Conservation (phyloP, 2,329 filamentous ascomycete genomes). For the Colletotrichum neosansevieriae region DNA sequence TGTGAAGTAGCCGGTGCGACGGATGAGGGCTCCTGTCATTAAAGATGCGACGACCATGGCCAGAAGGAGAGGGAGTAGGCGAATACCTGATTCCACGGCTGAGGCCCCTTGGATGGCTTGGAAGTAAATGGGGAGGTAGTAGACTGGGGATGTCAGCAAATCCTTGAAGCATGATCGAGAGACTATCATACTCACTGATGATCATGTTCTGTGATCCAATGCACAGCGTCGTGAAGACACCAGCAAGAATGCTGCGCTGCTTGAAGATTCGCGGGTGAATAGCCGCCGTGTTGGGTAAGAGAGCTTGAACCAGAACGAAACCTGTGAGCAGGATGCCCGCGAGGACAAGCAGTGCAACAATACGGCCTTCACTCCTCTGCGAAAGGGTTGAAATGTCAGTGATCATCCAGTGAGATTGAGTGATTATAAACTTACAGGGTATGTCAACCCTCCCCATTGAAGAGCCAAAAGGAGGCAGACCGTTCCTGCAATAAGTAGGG, state of each 20-base stretch:
- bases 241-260: slow-evolving; percentile 58
- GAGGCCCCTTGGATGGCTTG: slow-evolving; percentile 56
- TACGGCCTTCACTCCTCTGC: slow-evolving; percentile 55
- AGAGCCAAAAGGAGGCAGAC: slow-evolving; percentile 60
- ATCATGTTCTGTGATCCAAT: slow-evolving; percentile 63
- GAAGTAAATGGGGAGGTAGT: slow-evolving; percentile 60
- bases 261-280: slow-evolving; percentile 56
- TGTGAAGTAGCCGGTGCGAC: slow-evolving; percentile 57
- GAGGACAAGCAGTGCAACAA: slow-evolving; percentile 60
- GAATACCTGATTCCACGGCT: slow-evolving; percentile 54
- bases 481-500: slow-evolving; percentile 44
- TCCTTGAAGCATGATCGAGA: background rate
- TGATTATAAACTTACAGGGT: slow-evolving; percentile 36
- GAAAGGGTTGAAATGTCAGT: background rate
- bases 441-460: slow-evolving; percentile 57
- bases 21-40: slow-evolving; percentile 50
- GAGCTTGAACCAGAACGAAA: slow-evolving; percentile 57
- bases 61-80: slow-evolving; percentile 54
- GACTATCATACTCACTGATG: slow-evolving; percentile 51
- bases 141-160: slow-evolving; percentile 53
- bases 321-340: slow-evolving; percentile 59
- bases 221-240: slow-evolving; percentile 60
- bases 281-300: slow-evolving; percentile 53
- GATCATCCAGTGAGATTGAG: background rate
- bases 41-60: slow-evolving; percentile 51